Evolutionary conservation across 441 rosid species (phyloP), one percentile per base, ranked within the genome.

Genomic region (Heliophila coronopifolia): DNA sequence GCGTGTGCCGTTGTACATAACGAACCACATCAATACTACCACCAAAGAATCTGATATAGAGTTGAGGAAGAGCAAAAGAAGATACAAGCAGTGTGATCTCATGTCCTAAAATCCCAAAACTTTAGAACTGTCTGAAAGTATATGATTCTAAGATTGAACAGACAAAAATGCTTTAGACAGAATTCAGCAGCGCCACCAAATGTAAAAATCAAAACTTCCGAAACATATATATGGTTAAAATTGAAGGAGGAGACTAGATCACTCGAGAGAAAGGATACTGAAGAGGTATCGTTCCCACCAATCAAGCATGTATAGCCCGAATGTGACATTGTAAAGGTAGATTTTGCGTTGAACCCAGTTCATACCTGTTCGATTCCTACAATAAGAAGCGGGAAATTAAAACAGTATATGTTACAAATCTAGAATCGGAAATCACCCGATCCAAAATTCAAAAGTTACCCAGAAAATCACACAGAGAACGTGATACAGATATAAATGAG

Each of bases 221-320:
- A n/a, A n/a, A n/a, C n/a, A n/a, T n/a, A n/a, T n/a, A n/a, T n/a
- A n/a, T n/a, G n/a, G n/a, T n/a, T n/a, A n/a, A n/a, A n/a, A n/a
- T n/a, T n/a, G n/a, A n/a, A n/a, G 27, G 15, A 64, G 41, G 41
- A 40, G 40, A 58, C 19, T 25, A 44, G 37, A 37, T 54, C 33
- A 30, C 13, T 38, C 8, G 9, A 46, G 13, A 46, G 28, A 46
- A 38, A 78, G 94, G 97, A 92, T 88, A 88, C 99, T 92, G 83
- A 88, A 92, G 54, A 92, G 85, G 60, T 65, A 88, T 28, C 95
- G 95, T 74, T 92, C 97, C 99, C 97, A 88, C 97, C 95, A 88
- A 61, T 92, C 99, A 80, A 92, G 71, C 99, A 92, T 92, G 73
- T 65, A 88, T 58, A 92, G 94, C 50, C 97, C 99, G 30, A 92